Percentiles rank a stretch among this genome's conserved stretches.
Conservation (phyloP, 2,329 filamentous ascomycete genomes). For the Curvularia spicifera region DNA sequence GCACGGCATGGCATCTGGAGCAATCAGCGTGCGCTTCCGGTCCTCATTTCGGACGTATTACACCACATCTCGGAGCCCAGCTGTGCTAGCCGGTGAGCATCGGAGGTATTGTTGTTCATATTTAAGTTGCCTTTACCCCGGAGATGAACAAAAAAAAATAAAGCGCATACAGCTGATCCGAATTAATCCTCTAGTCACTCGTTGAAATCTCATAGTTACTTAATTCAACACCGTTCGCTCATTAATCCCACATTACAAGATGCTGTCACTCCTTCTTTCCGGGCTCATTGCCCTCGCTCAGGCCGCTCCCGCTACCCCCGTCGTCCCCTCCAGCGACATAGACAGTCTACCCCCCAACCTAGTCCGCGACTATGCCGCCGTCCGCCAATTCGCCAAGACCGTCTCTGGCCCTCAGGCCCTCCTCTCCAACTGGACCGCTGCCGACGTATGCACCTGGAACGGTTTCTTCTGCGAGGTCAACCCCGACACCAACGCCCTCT, state of each 20-base stretch:
- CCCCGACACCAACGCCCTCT: not conserved
- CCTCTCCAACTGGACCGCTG: not conserved
- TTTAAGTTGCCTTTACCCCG: not conserved
- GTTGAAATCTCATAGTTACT: not conserved
- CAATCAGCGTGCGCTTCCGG: not conserved
- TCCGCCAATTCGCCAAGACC: not conserved
- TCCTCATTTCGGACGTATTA: slow-evolving; percentile 4
- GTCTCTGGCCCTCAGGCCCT: not conserved
- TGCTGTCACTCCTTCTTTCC: not conserved
- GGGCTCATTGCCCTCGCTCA: not conserved
- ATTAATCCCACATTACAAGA: not conserved
- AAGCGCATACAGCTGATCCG: not conserved
- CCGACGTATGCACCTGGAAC: not conserved
- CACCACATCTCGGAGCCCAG: not conserved
- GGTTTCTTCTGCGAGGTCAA: not conserved
- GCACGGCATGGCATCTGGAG: not conserved
- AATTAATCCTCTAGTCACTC: slow-evolving; percentile 1
- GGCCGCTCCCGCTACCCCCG: not conserved
- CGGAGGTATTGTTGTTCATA: not conserved
- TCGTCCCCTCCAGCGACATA: not conserved
- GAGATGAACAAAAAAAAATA: not conserved
- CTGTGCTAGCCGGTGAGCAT: not conserved
- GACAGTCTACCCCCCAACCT: not conserved
- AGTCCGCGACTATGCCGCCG: not conserved
- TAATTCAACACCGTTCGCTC: not conserved